These are phyloP conservation scores for Calvatia gigantea DNA, from an alignment of 768 basidiomycete genomes.

Conservation along the genomic window DNA sequence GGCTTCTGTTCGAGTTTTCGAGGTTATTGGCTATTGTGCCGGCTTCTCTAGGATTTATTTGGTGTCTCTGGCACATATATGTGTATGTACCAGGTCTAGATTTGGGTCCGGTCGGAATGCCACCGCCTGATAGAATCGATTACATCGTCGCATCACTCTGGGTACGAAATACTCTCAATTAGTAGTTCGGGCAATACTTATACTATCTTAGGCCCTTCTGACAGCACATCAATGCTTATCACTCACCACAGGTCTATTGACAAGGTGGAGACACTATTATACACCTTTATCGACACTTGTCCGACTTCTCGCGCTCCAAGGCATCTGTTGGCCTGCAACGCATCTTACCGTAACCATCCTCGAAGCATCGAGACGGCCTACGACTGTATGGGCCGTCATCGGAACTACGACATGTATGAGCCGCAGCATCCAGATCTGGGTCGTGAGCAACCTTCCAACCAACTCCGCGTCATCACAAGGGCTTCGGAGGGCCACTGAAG, in stretches of 20 bases:
- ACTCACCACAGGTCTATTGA: slow-evolving; percentile 84
- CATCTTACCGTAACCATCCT: slow-evolving; percentile 79
- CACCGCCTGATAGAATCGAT: slow-evolving; percentile 54
- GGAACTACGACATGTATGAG: slow-evolving; percentile 85
- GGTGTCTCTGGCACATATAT: slow-evolving; percentile 55
- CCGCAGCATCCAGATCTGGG: slow-evolving; percentile 90
- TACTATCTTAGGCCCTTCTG: slow-evolving; percentile 57
- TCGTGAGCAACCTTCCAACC: slow-evolving; percentile 79
- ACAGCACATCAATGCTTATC: slow-evolving; percentile 89
- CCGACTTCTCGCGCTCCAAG: slow-evolving; percentile 87
- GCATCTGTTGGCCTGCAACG: slow-evolving; percentile 95
- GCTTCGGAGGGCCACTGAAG: background rate
- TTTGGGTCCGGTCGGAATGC: slow-evolving; percentile 27
- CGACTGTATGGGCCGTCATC: slow-evolving; percentile 87
- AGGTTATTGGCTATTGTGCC: slow-evolving; percentile 72
- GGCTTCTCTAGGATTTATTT: slow-evolving; percentile 60
- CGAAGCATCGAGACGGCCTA: slow-evolving; percentile 65
- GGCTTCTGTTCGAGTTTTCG: slow-evolving; percentile 65
- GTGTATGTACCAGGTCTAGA: slow-evolving; percentile 13
- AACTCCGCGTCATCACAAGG: slow-evolving; percentile 10
- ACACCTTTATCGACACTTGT: slow-evolving; percentile 84
- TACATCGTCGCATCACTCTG: slow-evolving; percentile 68
- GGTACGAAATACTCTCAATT: slow-evolving; percentile 39
- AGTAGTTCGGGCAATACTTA: background rate
- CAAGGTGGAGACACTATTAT: slow-evolving; percentile 91